Evolutionary conservation across 2,329 filamentous ascomycete genomes (phyloP).

Genomic region (Basipetospora chlamydospora): DNA sequence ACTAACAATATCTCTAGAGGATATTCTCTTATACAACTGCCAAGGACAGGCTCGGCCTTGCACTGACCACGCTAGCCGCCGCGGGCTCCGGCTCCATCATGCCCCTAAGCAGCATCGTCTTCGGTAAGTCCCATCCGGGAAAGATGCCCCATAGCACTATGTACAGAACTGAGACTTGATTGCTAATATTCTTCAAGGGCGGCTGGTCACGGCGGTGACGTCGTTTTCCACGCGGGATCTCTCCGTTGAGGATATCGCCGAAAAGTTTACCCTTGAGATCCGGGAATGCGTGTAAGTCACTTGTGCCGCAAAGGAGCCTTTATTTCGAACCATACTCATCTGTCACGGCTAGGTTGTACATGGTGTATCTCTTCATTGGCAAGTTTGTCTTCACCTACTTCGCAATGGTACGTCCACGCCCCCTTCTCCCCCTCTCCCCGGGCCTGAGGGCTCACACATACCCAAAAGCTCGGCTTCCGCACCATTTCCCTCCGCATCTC

Average conservation of each 20-base stretch:
- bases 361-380: conserved; percentile 20
- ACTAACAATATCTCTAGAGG: conserved; percentile 5
- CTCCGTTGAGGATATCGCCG: conserved; percentile 8
- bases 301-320: no score
- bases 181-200: conserved; percentile 5
- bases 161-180: no score
- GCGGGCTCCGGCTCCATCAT: conserved; percentile 11
- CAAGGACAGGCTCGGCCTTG: conserved; percentile 4
- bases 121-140: conserved; percentile 13
- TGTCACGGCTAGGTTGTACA: conserved; percentile 16
- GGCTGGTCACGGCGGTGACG: conserved; percentile 17
- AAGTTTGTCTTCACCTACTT: conserved; percentile 18
- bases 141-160: no score
- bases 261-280: conserved; percentile 5
- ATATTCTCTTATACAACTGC: conserved; percentile 6
- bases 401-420: conserved; percentile 14
- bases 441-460: background rate
- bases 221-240: conserved; percentile 10
- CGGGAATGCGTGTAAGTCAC: conserved; percentile 11
- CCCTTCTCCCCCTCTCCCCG: background rate
- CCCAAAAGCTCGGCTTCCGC: conserved; percentile 26
- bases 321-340: no score
- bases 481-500: conserved; percentile 35
- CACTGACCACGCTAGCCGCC: conserved; percentile 6
- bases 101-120: conserved; percentile 20